phyloP scores from a whole-genome alignment of 2,329 filamentous ascomycete genomes.

The Aspergillus ustus region DNA sequence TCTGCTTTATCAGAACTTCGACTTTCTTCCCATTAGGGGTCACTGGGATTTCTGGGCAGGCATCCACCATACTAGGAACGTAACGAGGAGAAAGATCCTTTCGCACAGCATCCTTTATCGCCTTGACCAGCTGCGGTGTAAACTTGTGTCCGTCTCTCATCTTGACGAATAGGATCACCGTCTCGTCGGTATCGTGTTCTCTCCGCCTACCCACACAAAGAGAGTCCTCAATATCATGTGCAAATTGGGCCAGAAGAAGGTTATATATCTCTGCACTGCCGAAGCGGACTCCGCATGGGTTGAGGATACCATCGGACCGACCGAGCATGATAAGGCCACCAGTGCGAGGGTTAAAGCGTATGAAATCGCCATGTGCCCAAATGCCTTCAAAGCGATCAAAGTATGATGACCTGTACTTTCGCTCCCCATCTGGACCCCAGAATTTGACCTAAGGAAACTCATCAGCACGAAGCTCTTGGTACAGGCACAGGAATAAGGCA shows the following conservation, averaged over 20 bases:
- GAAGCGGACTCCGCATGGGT: constrained; percentile 78
- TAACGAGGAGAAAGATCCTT: constrained; percentile 72
- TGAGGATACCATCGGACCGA: constrained; percentile 72
- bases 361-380: constrained; percentile 79
- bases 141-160: constrained; percentile 65
- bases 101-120: constrained; percentile 68
- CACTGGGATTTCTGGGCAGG: constrained; percentile 81
- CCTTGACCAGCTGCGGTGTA: constrained; percentile 57
- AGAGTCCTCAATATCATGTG: constrained; percentile 68
- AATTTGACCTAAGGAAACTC: constrained; percentile 33
- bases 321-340: constrained; percentile 52
- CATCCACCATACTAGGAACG: constrained; percentile 77
- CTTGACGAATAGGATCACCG: constrained; percentile 62
- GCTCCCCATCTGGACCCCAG: not conserved
- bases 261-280: constrained; percentile 80
- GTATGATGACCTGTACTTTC: not conserved
- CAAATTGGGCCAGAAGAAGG: constrained; percentile 65
- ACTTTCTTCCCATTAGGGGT: not conserved
- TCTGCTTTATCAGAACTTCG: not conserved
- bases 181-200: constrained; percentile 61
- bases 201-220: constrained; percentile 79
- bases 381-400: constrained; percentile 24
- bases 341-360: constrained; percentile 70
- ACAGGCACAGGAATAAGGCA: no score
- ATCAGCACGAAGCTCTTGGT: no score